These are phyloP conservation scores for Diaporthe aspalathi DNA, from an alignment of 2,329 filamentous ascomycete species.

Conservation along the genomic window DNA sequence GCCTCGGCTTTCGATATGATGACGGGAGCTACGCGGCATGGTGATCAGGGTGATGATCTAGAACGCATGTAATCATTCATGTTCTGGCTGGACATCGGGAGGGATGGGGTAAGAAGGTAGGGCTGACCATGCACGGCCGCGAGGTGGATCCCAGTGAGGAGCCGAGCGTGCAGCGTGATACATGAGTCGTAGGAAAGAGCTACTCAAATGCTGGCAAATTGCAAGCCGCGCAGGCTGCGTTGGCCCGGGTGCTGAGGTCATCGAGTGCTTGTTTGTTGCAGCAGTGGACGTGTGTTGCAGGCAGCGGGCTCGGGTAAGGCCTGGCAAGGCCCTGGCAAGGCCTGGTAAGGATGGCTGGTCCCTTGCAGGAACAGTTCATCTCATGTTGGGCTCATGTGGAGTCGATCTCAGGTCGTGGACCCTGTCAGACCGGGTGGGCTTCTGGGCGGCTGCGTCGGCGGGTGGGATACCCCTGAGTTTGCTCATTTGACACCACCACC, in stretches of 20 bases:
- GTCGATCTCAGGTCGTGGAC: slow-evolving; percentile 6
- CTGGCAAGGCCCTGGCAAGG: background rate
- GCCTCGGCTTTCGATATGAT: slow-evolving; percentile 8
- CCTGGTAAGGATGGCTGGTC: slow-evolving; percentile 18
- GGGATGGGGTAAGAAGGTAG: slow-evolving; percentile 20
- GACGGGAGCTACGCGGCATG: slow-evolving; percentile 11
- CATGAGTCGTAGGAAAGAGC: slow-evolving; percentile 3
- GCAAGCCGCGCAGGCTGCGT: background rate
- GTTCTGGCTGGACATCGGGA: slow-evolving; percentile 3
- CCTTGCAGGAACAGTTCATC: slow-evolving; percentile 31
- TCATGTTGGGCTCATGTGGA: slow-evolving; percentile 26
- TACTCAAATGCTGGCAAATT: slow-evolving; percentile 11
- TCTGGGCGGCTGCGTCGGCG: background rate
- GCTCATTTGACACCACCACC: slow-evolving; percentile 29
- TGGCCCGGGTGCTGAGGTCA: slow-evolving; percentile 8
- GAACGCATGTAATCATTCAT: background rate
- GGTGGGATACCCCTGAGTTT: slow-evolving; percentile 29
- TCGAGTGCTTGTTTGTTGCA: slow-evolving; percentile 7
- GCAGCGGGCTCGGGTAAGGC: background rate
- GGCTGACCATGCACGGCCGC: slow-evolving; percentile 32
- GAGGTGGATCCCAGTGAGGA: background rate
- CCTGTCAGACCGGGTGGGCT: slow-evolving; percentile 15
- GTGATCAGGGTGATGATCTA: slow-evolving; percentile 4
- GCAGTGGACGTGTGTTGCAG: too few relatives aligned
- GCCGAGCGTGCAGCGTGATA: slow-evolving; percentile 9